These are phyloP conservation scores for Sclerotinia sclerotiorum DNA, from an alignment of 2,329 filamentous ascomycete genomes.

Conservation along the genomic window DNA sequence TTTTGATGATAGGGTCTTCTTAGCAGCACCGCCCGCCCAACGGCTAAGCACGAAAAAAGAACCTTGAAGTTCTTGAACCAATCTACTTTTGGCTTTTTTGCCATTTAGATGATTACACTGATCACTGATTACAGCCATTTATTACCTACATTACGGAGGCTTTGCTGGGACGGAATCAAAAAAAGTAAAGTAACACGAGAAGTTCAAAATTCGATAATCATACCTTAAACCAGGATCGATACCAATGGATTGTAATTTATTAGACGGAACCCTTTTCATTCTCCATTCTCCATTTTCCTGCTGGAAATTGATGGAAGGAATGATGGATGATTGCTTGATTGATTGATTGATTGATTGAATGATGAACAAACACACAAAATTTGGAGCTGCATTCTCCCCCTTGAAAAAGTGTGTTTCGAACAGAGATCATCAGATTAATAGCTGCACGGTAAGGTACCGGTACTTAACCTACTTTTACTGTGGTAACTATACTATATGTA, in stretches of 20 bases:
- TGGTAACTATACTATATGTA: too few relatives aligned
- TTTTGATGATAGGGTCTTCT: neutral
- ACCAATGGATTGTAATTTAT: conserved; percentile 10
- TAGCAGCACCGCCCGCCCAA: conserved; percentile 12
- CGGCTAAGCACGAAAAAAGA: conserved; percentile 18
- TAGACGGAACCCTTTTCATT: neutral
- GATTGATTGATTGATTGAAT: neutral
- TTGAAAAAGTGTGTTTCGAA: conserved; percentile 17
- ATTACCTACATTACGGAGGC: too few relatives aligned
- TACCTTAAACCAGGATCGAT: conserved; percentile 18
- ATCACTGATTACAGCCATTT: neutral
- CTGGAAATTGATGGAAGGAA: conserved; percentile 7
- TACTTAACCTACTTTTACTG: neutral
- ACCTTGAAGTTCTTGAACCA: conserved; percentile 4
- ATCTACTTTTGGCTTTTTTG: neutral
- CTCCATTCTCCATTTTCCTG: neutral
- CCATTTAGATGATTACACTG: neutral
- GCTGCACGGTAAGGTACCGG: too few relatives aligned
- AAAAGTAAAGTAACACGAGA: neutral
- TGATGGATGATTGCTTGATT: neutral
- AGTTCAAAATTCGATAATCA: conserved; percentile 14
- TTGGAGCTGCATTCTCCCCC: conserved; percentile 12
- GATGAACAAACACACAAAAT: neutral
- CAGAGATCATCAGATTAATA: conserved; percentile 6
- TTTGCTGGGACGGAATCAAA: conserved; percentile 5